A percentile compares a stretch with the other conserved stretches of the same genome.
These are phyloP conservation scores for Vitis hybrid DNA, from an alignment of 177 flowering plant genomes.

Conservation along the genomic window DNA sequence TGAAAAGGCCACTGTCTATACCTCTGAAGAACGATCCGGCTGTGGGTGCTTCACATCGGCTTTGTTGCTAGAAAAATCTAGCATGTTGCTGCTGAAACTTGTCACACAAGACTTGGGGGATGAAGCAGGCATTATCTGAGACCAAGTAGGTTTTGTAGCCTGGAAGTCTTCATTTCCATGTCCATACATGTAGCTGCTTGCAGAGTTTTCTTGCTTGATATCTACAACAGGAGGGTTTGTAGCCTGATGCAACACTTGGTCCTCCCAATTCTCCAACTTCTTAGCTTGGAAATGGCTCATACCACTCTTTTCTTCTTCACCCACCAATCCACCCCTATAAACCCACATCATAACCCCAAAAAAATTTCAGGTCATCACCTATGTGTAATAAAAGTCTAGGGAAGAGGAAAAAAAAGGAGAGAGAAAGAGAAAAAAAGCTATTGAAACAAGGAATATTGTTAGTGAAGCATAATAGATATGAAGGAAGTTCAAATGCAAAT, in stretches of 20 bases:
- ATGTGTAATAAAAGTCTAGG: background rate
- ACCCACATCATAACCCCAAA: slow-evolving; percentile 1
- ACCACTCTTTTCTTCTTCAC: slow-evolving; percentile 48
- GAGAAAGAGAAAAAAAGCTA: background rate
- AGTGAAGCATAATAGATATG: too few species aligned
- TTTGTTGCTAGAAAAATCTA: slow-evolving; percentile 58
- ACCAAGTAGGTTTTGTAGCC: slow-evolving; percentile 36
- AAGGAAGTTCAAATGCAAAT: too few species aligned
- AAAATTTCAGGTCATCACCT: background rate
- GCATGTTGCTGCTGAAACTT: slow-evolving; percentile 57
- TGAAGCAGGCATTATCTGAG: slow-evolving; percentile 43
- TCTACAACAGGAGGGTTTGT: slow-evolving; percentile 28
- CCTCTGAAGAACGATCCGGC: slow-evolving; percentile 75
- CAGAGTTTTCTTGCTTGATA: slow-evolving; percentile 56
- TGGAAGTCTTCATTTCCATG: slow-evolving; percentile 45
- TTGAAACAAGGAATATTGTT: too few species aligned
- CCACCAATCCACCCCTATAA: slow-evolving; percentile 59
- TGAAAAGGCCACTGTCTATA: slow-evolving; percentile 16
- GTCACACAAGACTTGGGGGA: slow-evolving; percentile 69
- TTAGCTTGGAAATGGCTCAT: slow-evolving; percentile 35
- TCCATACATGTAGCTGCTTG: slow-evolving; percentile 34
- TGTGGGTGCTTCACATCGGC: slow-evolving; percentile 28
- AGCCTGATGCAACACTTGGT: slow-evolving; percentile 38
- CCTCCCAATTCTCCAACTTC: slow-evolving; percentile 63
- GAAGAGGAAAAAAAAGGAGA: background rate